Evolutionary conservation across 176 grass and related monocot genomes (phyloP).

Genomic region (Guadua angustifolia): DNA sequence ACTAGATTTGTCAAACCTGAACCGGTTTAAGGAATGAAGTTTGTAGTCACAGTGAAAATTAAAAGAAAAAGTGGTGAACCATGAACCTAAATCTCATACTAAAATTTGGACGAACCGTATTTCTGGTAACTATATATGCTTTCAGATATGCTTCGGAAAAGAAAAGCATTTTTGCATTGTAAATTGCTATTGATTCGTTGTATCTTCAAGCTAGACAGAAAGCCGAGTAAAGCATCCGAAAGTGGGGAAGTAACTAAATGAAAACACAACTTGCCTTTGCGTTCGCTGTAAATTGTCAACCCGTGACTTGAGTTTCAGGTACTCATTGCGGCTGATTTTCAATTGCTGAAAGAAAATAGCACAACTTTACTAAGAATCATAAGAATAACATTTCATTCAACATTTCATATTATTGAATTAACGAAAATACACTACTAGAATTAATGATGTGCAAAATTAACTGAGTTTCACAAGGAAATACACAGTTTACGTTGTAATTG

Average conservation of each 20-base stretch:
- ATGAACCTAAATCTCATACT: too few relatives aligned
- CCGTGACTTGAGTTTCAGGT: constrained; percentile 68
- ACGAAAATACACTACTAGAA: not conserved
- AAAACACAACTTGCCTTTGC: constrained; percentile 52
- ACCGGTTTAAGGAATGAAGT: too few relatives aligned
- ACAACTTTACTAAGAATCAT: not conserved
- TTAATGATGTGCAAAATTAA: not conserved
- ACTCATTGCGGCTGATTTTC: constrained; percentile 73
- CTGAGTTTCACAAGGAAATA: not conserved
- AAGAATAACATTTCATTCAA: not conserved
- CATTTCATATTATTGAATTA: constrained; percentile 6
- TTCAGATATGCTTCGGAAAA: not conserved
- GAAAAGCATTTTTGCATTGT: not conserved
- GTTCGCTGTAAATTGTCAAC: constrained; percentile 73
- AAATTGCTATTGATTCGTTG: not conserved
- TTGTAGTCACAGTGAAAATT: too few relatives aligned
- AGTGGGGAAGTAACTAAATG: not conserved
- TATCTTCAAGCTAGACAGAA: not conserved
- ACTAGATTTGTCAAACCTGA: too few relatives aligned
- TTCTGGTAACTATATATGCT: too few relatives aligned
- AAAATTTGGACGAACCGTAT: too few relatives aligned
- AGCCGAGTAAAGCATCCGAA: not conserved
- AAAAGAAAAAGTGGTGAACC: too few relatives aligned
- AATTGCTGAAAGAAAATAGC: constrained; percentile 50
- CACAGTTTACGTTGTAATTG: too few relatives aligned